Evolutionary conservation across 768 basidiomycete genomes (phyloP), one percentile per base, ranked within the genome.

Genomic region (Serendipita sp.): DNA sequence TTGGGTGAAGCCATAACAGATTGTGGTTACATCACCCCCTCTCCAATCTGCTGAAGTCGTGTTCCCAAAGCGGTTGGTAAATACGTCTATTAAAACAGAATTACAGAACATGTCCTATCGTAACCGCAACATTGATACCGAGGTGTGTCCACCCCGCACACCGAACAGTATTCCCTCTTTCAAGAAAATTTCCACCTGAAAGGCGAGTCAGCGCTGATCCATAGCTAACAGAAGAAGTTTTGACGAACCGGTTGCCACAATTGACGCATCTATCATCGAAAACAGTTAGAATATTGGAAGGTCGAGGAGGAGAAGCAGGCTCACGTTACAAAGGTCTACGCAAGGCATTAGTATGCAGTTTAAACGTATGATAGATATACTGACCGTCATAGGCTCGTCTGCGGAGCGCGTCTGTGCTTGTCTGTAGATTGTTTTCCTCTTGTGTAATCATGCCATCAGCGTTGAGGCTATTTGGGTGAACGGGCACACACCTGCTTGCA

Each of bases 331-430:
- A 93, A 95, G 18, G 92, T 94, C 86, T 89, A 71, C 38, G 36
- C 46, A 63, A 63, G 51, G 58, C 16, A 41, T 71, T 32, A 67
- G 65, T 34, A 41, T 30, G 46, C 44, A 13, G 18, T 28, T 11
- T 23, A 44, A 13, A 18, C 30, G 16, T 16, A 30, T 18, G 38
- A 38, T 4, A 45, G 51, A 45, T 51, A 28, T 18, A 80, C 86
- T 71, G 73, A 89, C 88, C 2, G 95, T 97, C 94, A 98, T 97
- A 28, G 95, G 94, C 76, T 97, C 96, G 76, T 98, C 96, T 5
- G 96, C 95, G 71, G 90, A 92, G 64, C 96, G 82, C 5, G 96
- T 99, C 73, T 99, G 96, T 70, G 91, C 91, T 77, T 98, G 93
- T 69, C 91, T 87, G 70, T 96, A 97, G 51, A 87, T 82, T 70